Evolutionary conservation across 805 yeast genomes (phyloP).

Genomic region (Starmerella scarabaei): DNA sequence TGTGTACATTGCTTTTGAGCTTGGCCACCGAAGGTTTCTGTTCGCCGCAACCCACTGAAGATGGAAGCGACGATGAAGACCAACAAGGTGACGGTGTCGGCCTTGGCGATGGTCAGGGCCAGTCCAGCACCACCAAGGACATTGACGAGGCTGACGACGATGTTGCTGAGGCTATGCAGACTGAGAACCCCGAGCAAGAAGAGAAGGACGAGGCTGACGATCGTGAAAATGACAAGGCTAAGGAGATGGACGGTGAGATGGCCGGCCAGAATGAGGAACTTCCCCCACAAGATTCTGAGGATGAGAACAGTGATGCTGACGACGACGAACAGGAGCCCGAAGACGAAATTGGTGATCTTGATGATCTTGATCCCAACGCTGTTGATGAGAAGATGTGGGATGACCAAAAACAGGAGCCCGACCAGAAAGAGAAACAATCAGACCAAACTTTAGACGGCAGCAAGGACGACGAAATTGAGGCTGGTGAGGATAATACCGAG

Average conservation of each 20-base stretch:
- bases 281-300: constrained; percentile 45
- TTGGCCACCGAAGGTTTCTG: constrained; percentile 80
- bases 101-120: constrained; percentile 87
- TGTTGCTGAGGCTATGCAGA: constrained; percentile 55
- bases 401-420: constrained; percentile 65
- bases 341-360: constrained; percentile 79
- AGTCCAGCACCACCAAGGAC: constrained; percentile 53
- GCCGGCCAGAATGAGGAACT: constrained; percentile 82
- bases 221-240: constrained; percentile 68
- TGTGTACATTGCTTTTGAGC: constrained; percentile 43
- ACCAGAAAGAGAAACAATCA: constrained; percentile 60
- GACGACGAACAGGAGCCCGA: constrained; percentile 57
- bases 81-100: constrained; percentile 79
- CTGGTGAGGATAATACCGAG: constrained; percentile 18
- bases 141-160: constrained; percentile 90
- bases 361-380: constrained; percentile 85
- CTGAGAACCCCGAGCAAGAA: constrained; percentile 53
- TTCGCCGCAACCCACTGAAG: constrained; percentile 65
- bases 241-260: constrained; percentile 93
- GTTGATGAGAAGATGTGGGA: constrained; percentile 98
- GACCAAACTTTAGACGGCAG: constrained; percentile 46
- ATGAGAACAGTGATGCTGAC: constrained; percentile 41
- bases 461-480: constrained; percentile 30
- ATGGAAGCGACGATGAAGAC: constrained; percentile 40
- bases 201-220: constrained; percentile 34